These are phyloP conservation scores for Verticillium nonalfalfae DNA, from an alignment of 2,329 filamentous ascomycete species.

Conservation along the genomic window DNA sequence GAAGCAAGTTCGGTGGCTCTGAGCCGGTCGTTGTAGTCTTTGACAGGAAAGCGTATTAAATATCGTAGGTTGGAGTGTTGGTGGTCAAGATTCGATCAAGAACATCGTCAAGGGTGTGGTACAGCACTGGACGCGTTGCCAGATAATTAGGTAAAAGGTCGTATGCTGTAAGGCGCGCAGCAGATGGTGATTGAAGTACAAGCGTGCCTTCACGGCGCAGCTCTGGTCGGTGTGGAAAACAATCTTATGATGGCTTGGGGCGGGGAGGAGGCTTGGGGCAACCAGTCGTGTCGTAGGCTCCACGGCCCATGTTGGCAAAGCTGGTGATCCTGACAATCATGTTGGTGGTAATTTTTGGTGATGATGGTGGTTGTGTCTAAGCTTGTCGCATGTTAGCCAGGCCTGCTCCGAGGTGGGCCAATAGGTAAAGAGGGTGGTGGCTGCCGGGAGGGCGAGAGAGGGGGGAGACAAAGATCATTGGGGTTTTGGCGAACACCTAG, in stretches of 20 bases:
- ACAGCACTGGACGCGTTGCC: background rate
- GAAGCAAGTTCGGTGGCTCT: constrained; percentile 28
- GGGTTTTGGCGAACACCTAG: too few species aligned
- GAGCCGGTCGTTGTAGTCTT: constrained; percentile 27
- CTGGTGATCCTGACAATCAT: constrained; percentile 27
- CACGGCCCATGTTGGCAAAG: constrained; percentile 40
- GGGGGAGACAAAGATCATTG: too few species aligned
- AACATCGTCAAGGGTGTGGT: background rate
- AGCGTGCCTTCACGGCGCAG: too few species aligned
- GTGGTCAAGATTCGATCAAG: constrained; percentile 6
- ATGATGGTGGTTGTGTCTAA: constrained; percentile 7
- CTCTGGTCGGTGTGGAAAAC: too few species aligned
- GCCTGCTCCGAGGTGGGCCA: background rate
- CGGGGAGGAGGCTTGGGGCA: constrained; percentile 39
- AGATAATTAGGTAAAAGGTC: background rate
- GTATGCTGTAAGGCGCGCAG: background rate
- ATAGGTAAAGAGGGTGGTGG: background rate
- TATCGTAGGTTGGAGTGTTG: constrained; percentile 17
- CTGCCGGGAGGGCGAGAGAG: background rate
- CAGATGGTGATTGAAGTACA: constrained; percentile 13
- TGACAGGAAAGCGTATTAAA: constrained; percentile 27
- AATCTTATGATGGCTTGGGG: constrained; percentile 29
- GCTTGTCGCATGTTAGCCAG: constrained; percentile 8
- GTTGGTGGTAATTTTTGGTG: constrained; percentile 10
- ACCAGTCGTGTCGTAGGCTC: constrained; percentile 46